phyloP scores from a whole-genome alignment of 1,284 basidiomycete species.

The Pseudozyma flocculosa region DNA sequence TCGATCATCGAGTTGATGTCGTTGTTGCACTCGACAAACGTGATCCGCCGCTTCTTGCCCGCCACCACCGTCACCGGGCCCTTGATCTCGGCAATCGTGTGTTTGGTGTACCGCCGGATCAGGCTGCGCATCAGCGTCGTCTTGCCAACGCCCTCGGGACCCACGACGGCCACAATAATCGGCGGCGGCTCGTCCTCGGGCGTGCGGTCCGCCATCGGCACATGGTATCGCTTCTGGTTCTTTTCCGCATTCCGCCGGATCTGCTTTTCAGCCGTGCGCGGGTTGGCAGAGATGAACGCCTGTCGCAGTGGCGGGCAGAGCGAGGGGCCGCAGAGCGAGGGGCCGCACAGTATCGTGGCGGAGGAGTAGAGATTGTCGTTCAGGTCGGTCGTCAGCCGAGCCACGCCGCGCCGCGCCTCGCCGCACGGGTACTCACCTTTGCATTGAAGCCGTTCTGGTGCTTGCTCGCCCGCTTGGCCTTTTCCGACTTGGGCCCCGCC shows the following conservation, averaged over 20 bases:
- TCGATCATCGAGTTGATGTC: slow-evolving; percentile 98
- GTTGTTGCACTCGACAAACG: slow-evolving; percentile 96
- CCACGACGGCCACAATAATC: slow-evolving; percentile 92
- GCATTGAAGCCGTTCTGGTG: slow-evolving; percentile 73
- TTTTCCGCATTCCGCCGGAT: slow-evolving; percentile 87
- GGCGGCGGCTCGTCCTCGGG: slow-evolving; percentile 84
- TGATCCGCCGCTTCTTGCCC: slow-evolving; percentile 85
- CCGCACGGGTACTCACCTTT: slow-evolving; percentile 78
- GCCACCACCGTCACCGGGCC: slow-evolving; percentile 94
- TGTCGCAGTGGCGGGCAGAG: not conserved
- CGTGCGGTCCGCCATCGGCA: slow-evolving; percentile 90
- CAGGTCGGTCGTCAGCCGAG: too few relatives aligned
- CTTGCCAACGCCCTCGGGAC: slow-evolving; percentile 93
- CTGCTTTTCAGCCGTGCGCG: slow-evolving; percentile 67
- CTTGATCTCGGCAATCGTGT: slow-evolving; percentile 83
- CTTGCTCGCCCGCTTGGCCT: slow-evolving; percentile 31
- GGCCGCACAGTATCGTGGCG: not conserved
- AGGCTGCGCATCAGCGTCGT: slow-evolving; percentile 90
- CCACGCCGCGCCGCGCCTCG: too few relatives aligned
- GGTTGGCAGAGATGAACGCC: slow-evolving; percentile 74
- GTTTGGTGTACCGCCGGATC: slow-evolving; percentile 89
- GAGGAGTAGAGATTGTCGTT: too few relatives aligned
- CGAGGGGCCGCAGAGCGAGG: too few relatives aligned
- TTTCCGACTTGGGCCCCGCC: slow-evolving; percentile 48
- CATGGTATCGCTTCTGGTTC: slow-evolving; percentile 91